Evolutionary conservation across 805 yeast genomes (phyloP), one percentile per base, ranked within the genome.

Genomic region (Saccharomyces mikatae): DNA sequence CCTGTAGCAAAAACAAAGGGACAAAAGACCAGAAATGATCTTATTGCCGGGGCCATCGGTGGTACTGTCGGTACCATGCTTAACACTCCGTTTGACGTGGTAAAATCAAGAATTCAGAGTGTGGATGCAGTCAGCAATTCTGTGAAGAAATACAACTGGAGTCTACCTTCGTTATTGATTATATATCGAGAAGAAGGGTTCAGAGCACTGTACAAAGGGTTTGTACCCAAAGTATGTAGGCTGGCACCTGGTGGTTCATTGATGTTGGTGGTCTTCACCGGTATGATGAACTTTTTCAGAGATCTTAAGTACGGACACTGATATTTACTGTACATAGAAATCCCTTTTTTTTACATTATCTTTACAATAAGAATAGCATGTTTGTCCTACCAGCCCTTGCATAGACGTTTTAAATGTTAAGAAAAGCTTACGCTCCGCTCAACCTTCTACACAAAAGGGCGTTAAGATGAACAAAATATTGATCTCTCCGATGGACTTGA

Each of bases 221-320:
- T 92, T 81, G 69, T 90, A 60, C 98, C 98, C 61, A 92, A 92
- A 77, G 97, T 92, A 10, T 78, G 92, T 69, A 85, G 98, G 80
- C 80, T 92, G 62, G 98, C 97, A 51, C 98, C 98, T 56, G 98
- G 98, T 66, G 98, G 98, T 71, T 98, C 97, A 76, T 89, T 92
- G 62, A 76, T 92, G 67, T 80, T 92, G 70, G 97, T 92, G 49
- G 97, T 92, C n/a, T 92, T 89, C 79, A 89, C 97, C 48, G 78
- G 44, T 9, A 36, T 36, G 44, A 36, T 36, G 44, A 36, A 36
- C 24, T 36, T 36, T 21, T 36, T 36, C 44, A 17, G 44, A 8
- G 44, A 36, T 9, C 44, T 36, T 6, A 36, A 36, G 44, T 36
- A 36, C 44, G 44, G 44, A 17, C 24, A 36, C 11, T 36, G 22